phyloP scores from a whole-genome alignment of 1,284 basidiomycete species.

The Puccinia novopanici region DNA sequence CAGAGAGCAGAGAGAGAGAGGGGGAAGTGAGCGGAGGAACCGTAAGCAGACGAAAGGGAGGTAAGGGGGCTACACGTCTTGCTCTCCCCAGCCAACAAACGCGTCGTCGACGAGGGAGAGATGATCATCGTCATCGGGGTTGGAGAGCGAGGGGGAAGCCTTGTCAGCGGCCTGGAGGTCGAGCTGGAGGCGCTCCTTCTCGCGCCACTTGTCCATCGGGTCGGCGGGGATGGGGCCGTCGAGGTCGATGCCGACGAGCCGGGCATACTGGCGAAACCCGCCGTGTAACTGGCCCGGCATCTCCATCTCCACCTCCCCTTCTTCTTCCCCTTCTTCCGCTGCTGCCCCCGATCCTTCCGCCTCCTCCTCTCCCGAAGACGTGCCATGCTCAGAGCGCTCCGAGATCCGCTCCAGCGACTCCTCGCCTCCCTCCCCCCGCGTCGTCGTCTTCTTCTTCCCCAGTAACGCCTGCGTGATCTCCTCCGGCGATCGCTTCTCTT shows the following conservation, averaged over 20 bases:
- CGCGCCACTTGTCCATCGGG: conserved; percentile 49
- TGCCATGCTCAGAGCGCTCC: not conserved
- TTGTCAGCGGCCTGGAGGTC: too few relatives aligned
- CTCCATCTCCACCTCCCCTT: not conserved
- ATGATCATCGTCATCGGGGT: too few relatives aligned
- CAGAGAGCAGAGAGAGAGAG: too few relatives aligned
- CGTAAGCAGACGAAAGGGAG: too few relatives aligned
- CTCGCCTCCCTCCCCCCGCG: not conserved
- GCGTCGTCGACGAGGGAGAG: too few relatives aligned
- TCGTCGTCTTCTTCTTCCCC: not conserved
- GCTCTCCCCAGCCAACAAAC: too few relatives aligned
- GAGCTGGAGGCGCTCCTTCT: conserved; percentile 24
- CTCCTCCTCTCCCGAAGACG: not conserved
- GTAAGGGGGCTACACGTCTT: too few relatives aligned
- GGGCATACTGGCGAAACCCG: conserved; percentile 28
- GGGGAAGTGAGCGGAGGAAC: too few relatives aligned
- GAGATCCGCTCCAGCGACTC: not conserved
- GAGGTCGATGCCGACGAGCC: conserved; percentile 35
- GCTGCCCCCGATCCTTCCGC: not conserved
- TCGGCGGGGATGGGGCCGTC: conserved; percentile 30
- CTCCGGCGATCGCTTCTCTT: conserved; percentile 74
- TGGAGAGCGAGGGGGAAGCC: too few relatives aligned
- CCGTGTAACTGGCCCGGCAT: not conserved
- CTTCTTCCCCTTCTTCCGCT: not conserved
- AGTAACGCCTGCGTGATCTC: conserved; percentile 54